Conservation (phyloP, 2,329 filamentous ascomycete species). For the Zymoseptoria brevis region DNA sequence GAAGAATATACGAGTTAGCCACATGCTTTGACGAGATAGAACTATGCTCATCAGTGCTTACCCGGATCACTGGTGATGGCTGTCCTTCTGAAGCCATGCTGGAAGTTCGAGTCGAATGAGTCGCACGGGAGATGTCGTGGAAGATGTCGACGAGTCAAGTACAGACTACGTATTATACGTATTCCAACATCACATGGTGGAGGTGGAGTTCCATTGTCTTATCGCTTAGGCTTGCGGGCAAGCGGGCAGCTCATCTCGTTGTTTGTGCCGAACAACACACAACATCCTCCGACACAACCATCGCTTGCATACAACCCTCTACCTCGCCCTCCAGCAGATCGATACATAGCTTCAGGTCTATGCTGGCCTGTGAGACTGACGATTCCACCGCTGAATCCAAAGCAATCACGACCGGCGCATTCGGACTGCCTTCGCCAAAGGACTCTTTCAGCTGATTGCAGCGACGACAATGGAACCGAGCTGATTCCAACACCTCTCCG, state of each 20-base stretch:
- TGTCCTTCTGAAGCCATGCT: conserved; percentile 9
- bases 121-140: not conserved
- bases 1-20: conserved; percentile 8
- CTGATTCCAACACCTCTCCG: not conserved
- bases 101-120: not conserved
- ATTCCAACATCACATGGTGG: not conserved
- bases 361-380: not conserved
- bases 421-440: not conserved
- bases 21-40: not conserved
- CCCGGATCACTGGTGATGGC: conserved; percentile 7
- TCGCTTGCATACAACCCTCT: too few species aligned
- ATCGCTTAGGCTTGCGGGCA: not conserved
- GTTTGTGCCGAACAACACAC: too few species aligned
- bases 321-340: too few species aligned
- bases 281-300: too few species aligned
- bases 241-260: too few species aligned
- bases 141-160: not conserved
- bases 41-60: not conserved
- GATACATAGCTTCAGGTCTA: not conserved
- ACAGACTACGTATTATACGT: not conserved
- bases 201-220: not conserved
- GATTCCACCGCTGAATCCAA: not conserved
- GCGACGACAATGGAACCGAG: not conserved
- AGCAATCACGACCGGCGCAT: not conserved
- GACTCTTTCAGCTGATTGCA: not conserved